Evolutionary conservation across 1,284 basidiomycete species (phyloP), one percentile per base, ranked within the genome.

Genomic region (Leucoagaricus sp.): DNA sequence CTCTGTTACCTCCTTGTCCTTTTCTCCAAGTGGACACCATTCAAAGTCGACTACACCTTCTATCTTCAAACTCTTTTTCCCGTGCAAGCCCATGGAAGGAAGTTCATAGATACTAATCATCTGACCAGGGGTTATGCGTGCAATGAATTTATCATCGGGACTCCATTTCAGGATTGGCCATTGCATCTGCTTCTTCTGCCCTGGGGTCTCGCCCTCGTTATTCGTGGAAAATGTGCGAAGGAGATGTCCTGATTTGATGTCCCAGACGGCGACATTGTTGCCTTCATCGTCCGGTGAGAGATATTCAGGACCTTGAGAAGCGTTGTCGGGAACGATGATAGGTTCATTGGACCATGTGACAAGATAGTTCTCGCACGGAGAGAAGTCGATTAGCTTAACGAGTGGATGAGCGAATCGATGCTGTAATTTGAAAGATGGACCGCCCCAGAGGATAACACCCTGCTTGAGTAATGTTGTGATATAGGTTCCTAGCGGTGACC

Each of bases 91-190:
- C 95, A 99, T 98, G 59, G 84, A 83, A 12, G 97, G 97, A 55
- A 96, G 84, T 74, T 98, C 94, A 75, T 99, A 96, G 48, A 99
- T 89, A 68, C 94, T 95, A 75, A 99, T 98, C 75, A 93, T 91
- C 69, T 93, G 87, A 29, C 94, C 94, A 26, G 92, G 87, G 29
- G 91, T 91, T 62, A 94, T 83, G 49, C 95, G 88, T 36, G 90
- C 97, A 64, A 96, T 92, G 75, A 89, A 98, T 72, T 93, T 91
- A 75, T 98, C 97, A 73, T 99, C 97, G 2, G 94, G 86, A 62
- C 94, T 97, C 96, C 96, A 99, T 78, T 98, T 98, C 69, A 99
- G 80, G 41, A 89, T 87, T 7, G 97, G 97, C 96, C 97, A 99
- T 64, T 86, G 86, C 84, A 93, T 87, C 67, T 90, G 87, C 64